Evolutionary conservation across 2,329 filamentous ascomycete species (phyloP), one percentile per base, ranked within the genome.

Genomic region (Talaromyces amestolkiae): DNA sequence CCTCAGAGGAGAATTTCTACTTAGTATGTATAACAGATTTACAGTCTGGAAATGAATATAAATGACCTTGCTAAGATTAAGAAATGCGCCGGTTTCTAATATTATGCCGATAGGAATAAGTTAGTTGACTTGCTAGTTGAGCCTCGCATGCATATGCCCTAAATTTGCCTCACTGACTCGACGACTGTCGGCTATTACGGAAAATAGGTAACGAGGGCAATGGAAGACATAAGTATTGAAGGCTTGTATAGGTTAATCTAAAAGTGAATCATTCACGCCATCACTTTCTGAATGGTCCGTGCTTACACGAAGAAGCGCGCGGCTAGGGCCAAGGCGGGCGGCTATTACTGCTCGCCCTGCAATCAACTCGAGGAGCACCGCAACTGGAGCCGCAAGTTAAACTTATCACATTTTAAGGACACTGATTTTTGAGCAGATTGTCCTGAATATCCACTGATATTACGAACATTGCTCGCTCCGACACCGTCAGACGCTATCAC

Each of bases 301-400:
- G 64, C 58, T 37, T 47, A 17, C 37, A 39, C 11, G 60, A 66
- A 49, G 49, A 68, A 68, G 56, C 66, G 66, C 66, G 66, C 66
- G 66, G 60, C 35, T 53, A 54, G 10, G 24, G 27, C 35, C 22
- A 43, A 54, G 53, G 33, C 53, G 13, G 60, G 60, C 60, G 60
- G 64, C 66, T 68, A 68, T 47, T 71, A 54, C 61, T 61, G 35
- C 60, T 66, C 74, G 71, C 72, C 72, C 70, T 72, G 58, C 53
- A 59, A 61, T 62, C 64, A 27, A 51, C 63, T 63, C 68, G 70
- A 60, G 37, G 31, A 65, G 22, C 58, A 37, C 37, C 41, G 27
- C 10, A 35, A 47, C 61, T 47, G 37, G 51, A 49, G 39, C 61
- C 61, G 61, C 54, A 54, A 64, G 61, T 51, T 49, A 58, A 39